Evolutionary conservation across 441 rosid genomes (phyloP).

Genomic region (Brassica balearica): DNA sequence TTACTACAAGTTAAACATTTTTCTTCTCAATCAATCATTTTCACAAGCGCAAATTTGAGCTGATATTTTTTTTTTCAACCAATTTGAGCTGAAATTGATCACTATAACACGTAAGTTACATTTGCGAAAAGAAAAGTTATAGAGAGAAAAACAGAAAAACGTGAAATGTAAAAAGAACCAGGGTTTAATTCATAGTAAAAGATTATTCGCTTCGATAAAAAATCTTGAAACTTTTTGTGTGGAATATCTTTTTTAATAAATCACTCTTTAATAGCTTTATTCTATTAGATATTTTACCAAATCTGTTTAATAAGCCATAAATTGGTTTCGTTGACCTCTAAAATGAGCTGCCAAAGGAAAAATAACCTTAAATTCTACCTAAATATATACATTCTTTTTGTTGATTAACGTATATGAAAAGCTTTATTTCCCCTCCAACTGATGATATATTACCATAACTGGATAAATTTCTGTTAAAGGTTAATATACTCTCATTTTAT

Average conservation of each 20-base stretch:
- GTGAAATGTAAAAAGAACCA: conserved; percentile 15
- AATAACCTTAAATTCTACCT: neutral
- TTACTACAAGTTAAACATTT: neutral
- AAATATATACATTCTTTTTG: neutral
- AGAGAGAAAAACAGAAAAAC: neutral
- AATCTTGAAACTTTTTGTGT: conserved; percentile 2
- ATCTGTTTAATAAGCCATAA: neutral
- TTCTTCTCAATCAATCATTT: neutral
- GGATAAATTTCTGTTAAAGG: neutral
- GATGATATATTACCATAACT: neutral
- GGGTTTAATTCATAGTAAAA: conserved; percentile 11
- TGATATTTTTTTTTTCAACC: neutral
- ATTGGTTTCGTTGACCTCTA: neutral
- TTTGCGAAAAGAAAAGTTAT: neutral
- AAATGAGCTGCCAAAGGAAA: conserved; percentile 1
- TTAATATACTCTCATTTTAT: neutral
- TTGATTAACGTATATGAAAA: neutral
- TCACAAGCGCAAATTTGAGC: neutral
- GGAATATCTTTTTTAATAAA: conserved; percentile 23
- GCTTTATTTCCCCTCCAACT: neutral
- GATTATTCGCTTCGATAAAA: conserved; percentile 6
- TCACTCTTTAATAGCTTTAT: conserved; percentile 10
- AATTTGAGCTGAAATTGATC: neutral
- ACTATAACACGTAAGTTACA: neutral
- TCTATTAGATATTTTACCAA: conserved; percentile 23